These are phyloP conservation scores for Helotiales sp. DNA, from an alignment of 2,329 filamentous ascomycete species.

Conservation along the genomic window DNA sequence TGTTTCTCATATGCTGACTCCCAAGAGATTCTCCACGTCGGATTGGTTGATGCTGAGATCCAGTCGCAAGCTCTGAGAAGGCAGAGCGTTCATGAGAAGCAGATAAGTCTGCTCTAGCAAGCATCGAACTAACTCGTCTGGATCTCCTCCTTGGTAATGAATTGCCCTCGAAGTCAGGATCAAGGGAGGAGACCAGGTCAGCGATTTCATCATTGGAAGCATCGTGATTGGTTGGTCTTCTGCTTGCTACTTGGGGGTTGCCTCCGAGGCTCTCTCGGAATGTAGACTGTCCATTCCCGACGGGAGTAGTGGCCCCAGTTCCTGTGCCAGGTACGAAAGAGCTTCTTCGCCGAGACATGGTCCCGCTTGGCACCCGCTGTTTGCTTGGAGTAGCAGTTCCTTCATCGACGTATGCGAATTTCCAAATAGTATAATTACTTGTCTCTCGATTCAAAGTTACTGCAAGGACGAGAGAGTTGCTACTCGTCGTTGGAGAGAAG, in stretches of 20 bases:
- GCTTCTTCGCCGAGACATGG: conserved; percentile 52
- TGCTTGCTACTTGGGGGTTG: conserved; percentile 12
- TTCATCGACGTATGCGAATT: conserved; percentile 72
- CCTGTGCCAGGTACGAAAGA: conserved; percentile 67
- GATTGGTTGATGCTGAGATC: conserved; percentile 42
- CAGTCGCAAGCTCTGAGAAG: conserved; percentile 69
- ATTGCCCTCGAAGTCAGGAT: conserved; percentile 61
- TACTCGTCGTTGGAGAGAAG: conserved; percentile 39
- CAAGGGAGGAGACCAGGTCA: conserved; percentile 70
- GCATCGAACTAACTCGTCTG: conserved; percentile 85
- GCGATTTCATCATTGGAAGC: conserved; percentile 38
- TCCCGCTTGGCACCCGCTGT: conserved; percentile 31
- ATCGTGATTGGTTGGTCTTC: conserved; percentile 25
- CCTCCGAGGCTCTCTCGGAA: conserved; percentile 75
- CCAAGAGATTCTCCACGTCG: conserved; percentile 68
- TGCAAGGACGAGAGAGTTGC: conserved; percentile 65
- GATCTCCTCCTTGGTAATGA: conserved; percentile 59
- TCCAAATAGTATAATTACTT: conserved; percentile 82
- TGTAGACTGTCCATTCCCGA: conserved; percentile 56
- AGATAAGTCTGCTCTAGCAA: conserved; percentile 84
- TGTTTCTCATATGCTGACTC: conserved; percentile 62
- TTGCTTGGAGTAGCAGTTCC: conserved; percentile 49
- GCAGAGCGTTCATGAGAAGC: conserved; percentile 78
- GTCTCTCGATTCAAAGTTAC: conserved; percentile 79
- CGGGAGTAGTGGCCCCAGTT: conserved; percentile 76